Base-by-base conservation (phyloP, 805 yeast species). In the Ogataea philodendri region DNA sequence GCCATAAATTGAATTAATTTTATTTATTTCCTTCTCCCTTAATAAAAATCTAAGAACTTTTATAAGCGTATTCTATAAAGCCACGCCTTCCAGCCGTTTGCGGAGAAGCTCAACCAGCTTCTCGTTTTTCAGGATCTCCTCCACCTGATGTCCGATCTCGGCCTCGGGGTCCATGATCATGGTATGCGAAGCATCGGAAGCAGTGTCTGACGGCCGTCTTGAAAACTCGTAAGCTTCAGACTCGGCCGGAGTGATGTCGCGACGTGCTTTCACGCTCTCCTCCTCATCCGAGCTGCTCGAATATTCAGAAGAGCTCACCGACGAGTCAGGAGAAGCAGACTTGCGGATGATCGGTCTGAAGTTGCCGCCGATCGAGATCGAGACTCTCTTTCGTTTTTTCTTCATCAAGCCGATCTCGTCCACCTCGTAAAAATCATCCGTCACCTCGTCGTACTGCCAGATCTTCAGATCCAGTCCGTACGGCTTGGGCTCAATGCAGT, bases 401-500 rank as follows among this genome's bases (percentile, higher is more conserved):
- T 59, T 54, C 57, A 61, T 55, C 24, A 61, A 44, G 37, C 58
- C 64, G 11, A 57, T 60, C 31, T 65, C 67, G 37, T 61, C 64
- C 24, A 62, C 66, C 42, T 62, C 65, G 33, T 54, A 55, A 34
- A 62, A 62, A 37, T 57, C 60, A 39, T 62, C 63, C 9, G 61
- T 52, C 3, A 42, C 22, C 32, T 60, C 60, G 39, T 59, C 65
- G 33, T 54, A 62, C 25, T 59, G 60, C 63, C 65, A 62, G 11
- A 62, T 59, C 33, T 60, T 62, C 32, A 62, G 48, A 38, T 60
- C 65, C 21, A 62, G 37, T 4, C 67, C 67, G 41, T 62, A 62
- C 5, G 67, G 66, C 41, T 62, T 62, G 22, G 67, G 67, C 44
- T 60, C 66, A 21, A 62, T 48, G 46, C 67, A 62, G 34, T 62